Evolutionary conservation across 2,329 filamentous ascomycete genomes (phyloP).

Genomic region (Phyllosticta ampelicida): DNA sequence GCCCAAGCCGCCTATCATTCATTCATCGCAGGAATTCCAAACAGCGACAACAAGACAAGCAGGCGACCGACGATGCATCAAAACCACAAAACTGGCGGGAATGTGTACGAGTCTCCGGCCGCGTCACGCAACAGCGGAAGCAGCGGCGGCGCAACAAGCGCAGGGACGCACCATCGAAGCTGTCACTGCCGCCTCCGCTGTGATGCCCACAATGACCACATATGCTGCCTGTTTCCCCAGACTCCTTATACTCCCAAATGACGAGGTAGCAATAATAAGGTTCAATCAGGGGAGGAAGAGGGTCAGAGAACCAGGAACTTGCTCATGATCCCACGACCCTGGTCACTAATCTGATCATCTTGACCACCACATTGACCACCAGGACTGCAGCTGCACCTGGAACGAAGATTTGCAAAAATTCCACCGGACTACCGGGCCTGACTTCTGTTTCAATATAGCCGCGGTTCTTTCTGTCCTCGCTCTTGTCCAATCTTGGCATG

Average conservation of each 20-base stretch:
- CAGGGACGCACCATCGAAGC: too few species aligned
- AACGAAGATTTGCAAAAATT: conserved; percentile 35
- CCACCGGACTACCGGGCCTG: conserved; percentile 25
- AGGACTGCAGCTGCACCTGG: neutral
- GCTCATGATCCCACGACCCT: neutral
- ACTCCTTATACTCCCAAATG: neutral
- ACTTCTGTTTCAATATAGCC: conserved; percentile 40
- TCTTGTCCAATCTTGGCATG: conserved; percentile 2
- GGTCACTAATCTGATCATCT: neutral
- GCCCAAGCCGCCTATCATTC: too few species aligned
- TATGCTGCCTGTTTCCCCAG: neutral
- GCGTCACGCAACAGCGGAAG: too few species aligned
- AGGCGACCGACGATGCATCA: too few species aligned
- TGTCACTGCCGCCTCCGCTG: neutral
- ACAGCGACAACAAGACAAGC: too few species aligned
- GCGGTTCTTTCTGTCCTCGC: conserved; percentile 14
- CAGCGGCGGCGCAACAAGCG: too few species aligned
- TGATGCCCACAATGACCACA: neutral
- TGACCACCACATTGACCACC: conserved; percentile 4
- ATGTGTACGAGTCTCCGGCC: too few species aligned
- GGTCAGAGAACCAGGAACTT: too few species aligned
- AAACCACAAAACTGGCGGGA: too few species aligned
- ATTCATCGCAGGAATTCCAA: too few species aligned
- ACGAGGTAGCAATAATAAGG: neutral
- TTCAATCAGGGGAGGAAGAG: neutral